Evolutionary conservation across 768 basidiomycete species (phyloP).

Genomic region (Lactifluus pinguis): DNA sequence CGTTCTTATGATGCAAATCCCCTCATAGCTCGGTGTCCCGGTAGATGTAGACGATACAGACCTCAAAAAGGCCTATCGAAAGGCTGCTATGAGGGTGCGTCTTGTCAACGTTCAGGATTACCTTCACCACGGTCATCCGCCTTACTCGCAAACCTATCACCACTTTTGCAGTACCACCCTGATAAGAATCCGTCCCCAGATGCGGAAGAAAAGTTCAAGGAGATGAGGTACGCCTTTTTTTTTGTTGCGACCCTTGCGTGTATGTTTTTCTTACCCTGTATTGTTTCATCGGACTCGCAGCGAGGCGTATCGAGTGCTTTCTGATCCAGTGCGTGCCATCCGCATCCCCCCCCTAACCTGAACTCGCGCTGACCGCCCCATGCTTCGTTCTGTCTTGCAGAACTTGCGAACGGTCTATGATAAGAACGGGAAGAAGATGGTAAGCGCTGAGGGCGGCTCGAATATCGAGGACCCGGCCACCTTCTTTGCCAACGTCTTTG

Average conservation of each 20-base stretch:
- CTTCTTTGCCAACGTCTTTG: constrained; percentile 94
- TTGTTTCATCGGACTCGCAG: constrained; percentile 30
- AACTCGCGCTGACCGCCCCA: not conserved
- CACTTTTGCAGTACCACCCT: constrained; percentile 65
- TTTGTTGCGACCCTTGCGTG: not conserved
- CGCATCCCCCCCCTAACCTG: not conserved
- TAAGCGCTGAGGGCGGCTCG: constrained; percentile 67
- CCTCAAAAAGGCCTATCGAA: constrained; percentile 92
- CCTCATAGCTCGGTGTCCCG: constrained; percentile 58
- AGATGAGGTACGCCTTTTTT: constrained; percentile 59
- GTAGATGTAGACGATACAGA: constrained; percentile 69
- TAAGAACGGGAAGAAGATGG: constrained; percentile 89
- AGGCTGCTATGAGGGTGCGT: constrained; percentile 83
- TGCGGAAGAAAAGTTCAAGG: constrained; percentile 94
- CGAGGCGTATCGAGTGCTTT: constrained; percentile 92
- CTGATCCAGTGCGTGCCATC: constrained; percentile 51
- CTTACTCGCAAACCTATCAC: not conserved
- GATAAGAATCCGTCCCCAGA: constrained; percentile 92
- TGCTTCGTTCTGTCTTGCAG: constrained; percentile 27
- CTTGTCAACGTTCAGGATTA: not conserved
- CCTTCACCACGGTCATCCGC: no score
- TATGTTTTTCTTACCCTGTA: not conserved
- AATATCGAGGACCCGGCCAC: constrained; percentile 88
- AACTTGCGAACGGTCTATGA: constrained; percentile 88
- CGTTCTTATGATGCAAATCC: constrained; percentile 2